Percentiles rank a stretch among this genome's conserved stretches.
Conservation (phyloP, 2,329 filamentous ascomycete species). For the Lomentospora prolificans region DNA sequence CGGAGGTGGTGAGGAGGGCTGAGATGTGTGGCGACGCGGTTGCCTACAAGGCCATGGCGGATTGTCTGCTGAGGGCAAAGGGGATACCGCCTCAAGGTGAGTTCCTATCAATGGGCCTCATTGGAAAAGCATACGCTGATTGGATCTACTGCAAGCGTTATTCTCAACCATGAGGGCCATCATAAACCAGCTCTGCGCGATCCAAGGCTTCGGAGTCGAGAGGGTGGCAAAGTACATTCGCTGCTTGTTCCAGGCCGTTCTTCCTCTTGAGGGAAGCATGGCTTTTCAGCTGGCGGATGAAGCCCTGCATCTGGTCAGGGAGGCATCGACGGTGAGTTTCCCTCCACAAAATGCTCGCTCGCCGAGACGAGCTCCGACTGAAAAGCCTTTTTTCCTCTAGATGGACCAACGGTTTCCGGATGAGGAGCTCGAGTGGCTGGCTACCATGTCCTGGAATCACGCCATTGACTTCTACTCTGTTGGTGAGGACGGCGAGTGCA, state of each 20-base stretch:
- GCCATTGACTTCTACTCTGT: slow-evolving; percentile 55
- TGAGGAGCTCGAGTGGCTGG: slow-evolving; percentile 69
- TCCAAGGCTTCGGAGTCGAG: slow-evolving; percentile 43
- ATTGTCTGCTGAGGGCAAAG: slow-evolving; percentile 46
- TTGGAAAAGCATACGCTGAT: no score
- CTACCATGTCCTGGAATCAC: slow-evolving; percentile 58
- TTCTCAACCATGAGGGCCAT: slow-evolving; percentile 52
- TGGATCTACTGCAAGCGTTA: slow-evolving; percentile 26
- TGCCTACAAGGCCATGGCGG: slow-evolving; percentile 54
- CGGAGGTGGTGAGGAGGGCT: slow-evolving; percentile 46
- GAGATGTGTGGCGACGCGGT: slow-evolving; percentile 30
- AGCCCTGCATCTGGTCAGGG: slow-evolving; percentile 41
- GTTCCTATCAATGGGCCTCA: no score
- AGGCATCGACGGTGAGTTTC: slow-evolving; percentile 34
- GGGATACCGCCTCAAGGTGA: slow-evolving; percentile 41
- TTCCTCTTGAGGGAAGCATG: slow-evolving; percentile 45
- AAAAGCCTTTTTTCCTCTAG: neutral
- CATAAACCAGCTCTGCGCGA: slow-evolving; percentile 55
- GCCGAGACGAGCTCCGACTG: no score
- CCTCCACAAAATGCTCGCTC: neutral
- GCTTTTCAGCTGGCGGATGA: slow-evolving; percentile 56
- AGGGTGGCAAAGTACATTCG: slow-evolving; percentile 69
- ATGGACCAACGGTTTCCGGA: slow-evolving; percentile 39
- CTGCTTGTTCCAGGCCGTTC: slow-evolving; percentile 61
- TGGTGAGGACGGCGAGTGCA: slow-evolving; percentile 43